Evolutionary conservation across 2,329 filamentous ascomycete genomes (phyloP).

Genomic region (Dendryphion nanum): DNA sequence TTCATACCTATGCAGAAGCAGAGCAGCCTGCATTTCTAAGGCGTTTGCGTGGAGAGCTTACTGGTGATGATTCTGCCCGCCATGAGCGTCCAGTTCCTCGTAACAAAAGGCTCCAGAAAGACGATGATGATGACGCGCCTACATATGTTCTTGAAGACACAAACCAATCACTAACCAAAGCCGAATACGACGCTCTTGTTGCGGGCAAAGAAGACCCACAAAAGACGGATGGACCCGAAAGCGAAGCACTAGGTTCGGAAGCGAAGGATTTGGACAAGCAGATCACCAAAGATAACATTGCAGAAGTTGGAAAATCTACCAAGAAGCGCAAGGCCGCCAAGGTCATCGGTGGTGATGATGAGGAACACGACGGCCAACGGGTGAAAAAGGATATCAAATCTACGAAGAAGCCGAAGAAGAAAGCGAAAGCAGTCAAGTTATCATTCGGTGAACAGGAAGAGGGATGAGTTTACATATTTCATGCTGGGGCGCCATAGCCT

Average conservation of each 20-base stretch:
- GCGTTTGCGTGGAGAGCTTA: slow-evolving; percentile 52
- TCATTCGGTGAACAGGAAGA: slow-evolving; percentile 38
- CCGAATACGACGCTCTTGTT: slow-evolving; percentile 49
- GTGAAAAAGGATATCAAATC: slow-evolving; percentile 14
- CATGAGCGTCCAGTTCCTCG: slow-evolving; percentile 46
- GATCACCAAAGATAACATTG: slow-evolving; percentile 29
- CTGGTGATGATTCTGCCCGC: slow-evolving; percentile 48
- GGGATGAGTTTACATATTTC: too few relatives aligned
- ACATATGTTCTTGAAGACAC: slow-evolving; percentile 72
- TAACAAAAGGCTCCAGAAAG: slow-evolving; percentile 46
- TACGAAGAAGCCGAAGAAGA: slow-evolving; percentile 36
- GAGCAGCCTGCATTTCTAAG: slow-evolving; percentile 50
- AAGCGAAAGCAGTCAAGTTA: slow-evolving; percentile 36
- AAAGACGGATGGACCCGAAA: slow-evolving; percentile 5
- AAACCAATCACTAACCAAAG: slow-evolving; percentile 58
- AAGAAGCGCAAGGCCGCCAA: slow-evolving; percentile 41
- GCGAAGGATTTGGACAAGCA: neutral
- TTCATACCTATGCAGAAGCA: slow-evolving; percentile 42
- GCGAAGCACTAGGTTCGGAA: neutral
- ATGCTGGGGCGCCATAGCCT: too few relatives aligned
- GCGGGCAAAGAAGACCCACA: slow-evolving; percentile 23
- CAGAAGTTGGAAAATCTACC: slow-evolving; percentile 27
- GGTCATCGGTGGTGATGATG: slow-evolving; percentile 31
- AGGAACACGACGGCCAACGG: slow-evolving; percentile 4
- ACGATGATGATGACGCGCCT: slow-evolving; percentile 74